phyloP scores from a whole-genome alignment of 2,329 filamentous ascomycete genomes.

The Xylariales sp. region DNA sequence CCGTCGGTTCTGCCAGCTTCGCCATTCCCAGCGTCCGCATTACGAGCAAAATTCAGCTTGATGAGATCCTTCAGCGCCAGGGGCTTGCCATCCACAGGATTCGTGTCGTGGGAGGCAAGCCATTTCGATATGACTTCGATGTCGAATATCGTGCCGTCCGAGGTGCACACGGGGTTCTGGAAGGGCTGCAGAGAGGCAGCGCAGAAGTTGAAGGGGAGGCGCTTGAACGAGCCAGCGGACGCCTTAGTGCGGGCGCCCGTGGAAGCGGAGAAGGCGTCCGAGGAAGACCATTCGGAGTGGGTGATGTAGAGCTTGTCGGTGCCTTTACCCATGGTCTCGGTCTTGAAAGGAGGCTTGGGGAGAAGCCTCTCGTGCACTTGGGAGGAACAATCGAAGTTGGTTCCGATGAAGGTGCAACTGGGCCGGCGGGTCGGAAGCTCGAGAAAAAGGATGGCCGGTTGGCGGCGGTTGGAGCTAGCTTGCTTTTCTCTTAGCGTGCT shows the following conservation, averaged over 20 bases:
- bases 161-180: slow-evolving; percentile 87
- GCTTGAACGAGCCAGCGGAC: slow-evolving; percentile 67
- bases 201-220: slow-evolving; percentile 97
- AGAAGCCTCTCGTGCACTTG: not conserved
- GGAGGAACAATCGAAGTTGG: no score
- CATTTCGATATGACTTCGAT: slow-evolving; percentile 90
- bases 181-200: slow-evolving; percentile 94
- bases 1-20: slow-evolving; percentile 42
- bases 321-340: slow-evolving; percentile 41
- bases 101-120: slow-evolving; percentile 90
- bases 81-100: slow-evolving; percentile 79
- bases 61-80: slow-evolving; percentile 80
- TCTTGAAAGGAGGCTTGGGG: not conserved
- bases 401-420: no score
- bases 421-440: no score
- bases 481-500: no score
- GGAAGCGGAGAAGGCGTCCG: slow-evolving; percentile 81
- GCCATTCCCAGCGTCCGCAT: slow-evolving; percentile 60
- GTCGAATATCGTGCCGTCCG: slow-evolving; percentile 86
- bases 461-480: no score
- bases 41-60: slow-evolving; percentile 86
- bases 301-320: slow-evolving; percentile 71
- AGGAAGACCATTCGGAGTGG: slow-evolving; percentile 94
- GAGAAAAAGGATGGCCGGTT: no score
- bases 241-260: slow-evolving; percentile 57